Percentiles rank a stretch among this genome's conserved stretches.
phyloP scores from a whole-genome alignment of 2,329 filamentous ascomycete species.

The Corniculantispora saksenae region DNA sequence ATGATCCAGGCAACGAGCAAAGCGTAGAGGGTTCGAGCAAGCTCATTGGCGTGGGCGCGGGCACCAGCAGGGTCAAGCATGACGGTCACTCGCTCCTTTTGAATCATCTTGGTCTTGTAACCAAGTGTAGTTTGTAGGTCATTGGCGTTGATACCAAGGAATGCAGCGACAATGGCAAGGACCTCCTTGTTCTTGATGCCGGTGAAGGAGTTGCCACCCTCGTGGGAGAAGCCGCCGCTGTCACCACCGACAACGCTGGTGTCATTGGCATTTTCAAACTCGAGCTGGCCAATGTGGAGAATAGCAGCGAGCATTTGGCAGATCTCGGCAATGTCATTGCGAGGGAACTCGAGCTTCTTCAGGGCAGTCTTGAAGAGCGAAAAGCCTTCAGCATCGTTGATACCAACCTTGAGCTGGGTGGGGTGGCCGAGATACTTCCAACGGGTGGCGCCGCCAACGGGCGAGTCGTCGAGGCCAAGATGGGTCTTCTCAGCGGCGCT shows the following conservation, averaged over 20 bases:
- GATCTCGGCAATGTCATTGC: conserved; percentile 92
- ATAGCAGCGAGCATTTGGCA: conserved; percentile 93
- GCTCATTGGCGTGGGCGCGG: conserved; percentile 87
- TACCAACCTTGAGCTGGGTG: conserved; percentile 93
- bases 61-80: conserved; percentile 94
- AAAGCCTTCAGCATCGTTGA: conserved; percentile 94
- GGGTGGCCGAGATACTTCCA: conserved; percentile 97
- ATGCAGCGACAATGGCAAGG: conserved; percentile 84
- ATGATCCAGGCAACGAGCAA: conserved; percentile 92
- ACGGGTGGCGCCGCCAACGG: conserved; percentile 66
- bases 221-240: conserved; percentile 93
- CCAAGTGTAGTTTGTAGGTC: conserved; percentile 87
- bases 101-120: conserved; percentile 95
- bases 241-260: conserved; percentile 83
- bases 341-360: conserved; percentile 89
- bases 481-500: conserved; percentile 88
- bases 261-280: conserved; percentile 80
- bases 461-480: conserved; percentile 60
- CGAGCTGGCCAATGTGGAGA: conserved; percentile 95
- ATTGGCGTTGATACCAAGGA: conserved; percentile 78
- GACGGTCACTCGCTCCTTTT: conserved; percentile 95
- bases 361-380: conserved; percentile 96
- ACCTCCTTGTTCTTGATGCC: conserved; percentile 93
- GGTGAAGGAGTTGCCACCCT: conserved; percentile 83
- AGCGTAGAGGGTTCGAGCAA: conserved; percentile 90